Conservation (phyloP, 2,329 filamentous ascomycete genomes). For the Allantophomopsis cytisporea region DNA sequence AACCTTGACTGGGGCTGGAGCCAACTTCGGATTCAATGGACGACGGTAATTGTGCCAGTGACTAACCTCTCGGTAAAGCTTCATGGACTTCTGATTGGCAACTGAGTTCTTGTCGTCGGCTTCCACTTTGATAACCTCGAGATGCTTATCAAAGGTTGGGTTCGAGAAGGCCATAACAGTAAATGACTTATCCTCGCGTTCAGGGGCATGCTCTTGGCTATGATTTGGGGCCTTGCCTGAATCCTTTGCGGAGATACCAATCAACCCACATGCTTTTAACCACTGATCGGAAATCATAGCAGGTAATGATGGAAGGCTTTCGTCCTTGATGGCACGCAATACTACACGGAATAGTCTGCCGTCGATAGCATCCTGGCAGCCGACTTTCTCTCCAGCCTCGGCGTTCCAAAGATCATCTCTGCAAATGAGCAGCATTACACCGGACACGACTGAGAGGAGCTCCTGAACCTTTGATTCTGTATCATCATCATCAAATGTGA, state of each 20-base stretch:
- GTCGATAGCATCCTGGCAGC: slow-evolving; percentile 41
- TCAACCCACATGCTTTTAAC: no score
- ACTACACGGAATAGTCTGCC: slow-evolving; percentile 27
- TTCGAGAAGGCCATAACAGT: slow-evolving; percentile 32
- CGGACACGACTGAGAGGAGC: slow-evolving; percentile 24
- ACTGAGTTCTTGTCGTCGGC: slow-evolving; percentile 14
- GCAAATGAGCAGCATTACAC: slow-evolving; percentile 12
- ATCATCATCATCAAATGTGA: slow-evolving; percentile 17
- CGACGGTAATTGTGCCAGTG: slow-evolving; percentile 52
- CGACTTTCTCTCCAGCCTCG: slow-evolving; percentile 13
- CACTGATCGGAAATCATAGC: no score
- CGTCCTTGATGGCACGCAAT: slow-evolving; percentile 10
- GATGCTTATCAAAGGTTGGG: slow-evolving; percentile 28
- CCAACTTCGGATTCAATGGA: slow-evolving; percentile 27
- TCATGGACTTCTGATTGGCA: slow-evolving; percentile 12
- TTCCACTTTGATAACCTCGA: slow-evolving; percentile 26
- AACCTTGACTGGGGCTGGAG: slow-evolving; percentile 26
- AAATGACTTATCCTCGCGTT: slow-evolving; percentile 2
- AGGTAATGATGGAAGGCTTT: not conserved
- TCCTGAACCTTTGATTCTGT: slow-evolving; percentile 18
- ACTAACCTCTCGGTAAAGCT: slow-evolving; percentile 30
- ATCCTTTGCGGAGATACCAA: slow-evolving; percentile 2
- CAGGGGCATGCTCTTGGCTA: slow-evolving; percentile 3
- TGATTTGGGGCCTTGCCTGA: slow-evolving; percentile 5
- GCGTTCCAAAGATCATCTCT: slow-evolving; percentile 19